These are phyloP conservation scores for Saturnispora galanensis DNA, from an alignment of 805 yeast genomes.

Conservation along the genomic window DNA sequence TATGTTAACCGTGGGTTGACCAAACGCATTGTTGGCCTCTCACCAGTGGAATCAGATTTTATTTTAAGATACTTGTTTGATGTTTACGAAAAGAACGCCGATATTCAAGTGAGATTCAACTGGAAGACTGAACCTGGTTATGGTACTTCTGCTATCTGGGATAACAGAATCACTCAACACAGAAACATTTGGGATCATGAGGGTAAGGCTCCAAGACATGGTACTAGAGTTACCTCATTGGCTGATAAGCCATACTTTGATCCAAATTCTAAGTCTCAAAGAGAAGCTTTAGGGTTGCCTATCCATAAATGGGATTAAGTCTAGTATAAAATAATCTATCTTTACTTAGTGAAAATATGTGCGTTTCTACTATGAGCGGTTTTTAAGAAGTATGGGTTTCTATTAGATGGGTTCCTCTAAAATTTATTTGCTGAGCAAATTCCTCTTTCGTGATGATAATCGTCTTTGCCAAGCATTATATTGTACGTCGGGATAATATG, in stretches of 20 bases:
- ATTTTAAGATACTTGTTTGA: conserved; percentile 38
- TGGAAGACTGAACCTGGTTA: conserved; percentile 31
- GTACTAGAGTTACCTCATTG: conserved; percentile 43
- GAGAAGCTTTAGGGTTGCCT: conserved; percentile 10
- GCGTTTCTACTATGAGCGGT: not conserved
- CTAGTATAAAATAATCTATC: not conserved
- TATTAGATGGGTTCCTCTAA: too few relatives aligned
- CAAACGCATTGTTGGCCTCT: conserved; percentile 41
- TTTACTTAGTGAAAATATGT: not conserved
- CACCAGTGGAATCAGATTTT: conserved; percentile 39
- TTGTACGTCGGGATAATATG: too few relatives aligned
- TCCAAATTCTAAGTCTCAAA: conserved; percentile 22
- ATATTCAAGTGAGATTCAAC: conserved; percentile 45
- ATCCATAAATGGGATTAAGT: conserved; percentile 4
- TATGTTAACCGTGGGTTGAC: conserved; percentile 45
- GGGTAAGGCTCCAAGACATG: conserved; percentile 37
- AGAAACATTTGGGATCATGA: conserved; percentile 35
- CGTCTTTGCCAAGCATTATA: too few relatives aligned
- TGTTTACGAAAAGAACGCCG: conserved; percentile 42
- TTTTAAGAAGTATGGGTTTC: too few relatives aligned
- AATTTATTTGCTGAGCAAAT: too few relatives aligned
- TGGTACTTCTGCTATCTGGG: conserved; percentile 42
- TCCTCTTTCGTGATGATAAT: too few relatives aligned
- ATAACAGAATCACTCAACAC: conserved; percentile 38
- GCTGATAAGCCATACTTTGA: conserved; percentile 48